These are phyloP conservation scores for Termitomyces sp. DNA, from an alignment of 1,284 basidiomycete species.

Conservation along the genomic window DNA sequence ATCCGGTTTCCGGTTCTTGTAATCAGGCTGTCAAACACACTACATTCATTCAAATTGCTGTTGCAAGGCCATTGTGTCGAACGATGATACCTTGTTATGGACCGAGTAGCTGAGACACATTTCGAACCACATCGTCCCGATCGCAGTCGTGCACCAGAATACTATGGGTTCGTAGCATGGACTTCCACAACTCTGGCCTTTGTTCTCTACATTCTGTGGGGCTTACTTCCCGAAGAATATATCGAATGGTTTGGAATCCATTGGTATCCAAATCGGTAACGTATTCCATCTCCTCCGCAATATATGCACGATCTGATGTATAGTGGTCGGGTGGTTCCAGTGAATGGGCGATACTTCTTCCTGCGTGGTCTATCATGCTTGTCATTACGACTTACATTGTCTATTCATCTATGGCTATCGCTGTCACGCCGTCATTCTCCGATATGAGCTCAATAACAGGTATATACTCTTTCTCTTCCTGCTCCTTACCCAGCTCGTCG, in stretches of 20 bases:
- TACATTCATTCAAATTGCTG: background rate
- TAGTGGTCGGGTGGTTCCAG: constrained; percentile 31
- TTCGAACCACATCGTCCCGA: background rate
- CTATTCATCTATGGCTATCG: constrained; percentile 73
- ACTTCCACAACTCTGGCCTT: constrained; percentile 73
- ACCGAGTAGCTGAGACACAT: background rate
- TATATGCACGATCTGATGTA: background rate
- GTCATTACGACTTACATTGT: constrained; percentile 74
- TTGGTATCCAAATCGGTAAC: constrained; percentile 85
- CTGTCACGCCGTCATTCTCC: constrained; percentile 65
- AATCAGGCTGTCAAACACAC: background rate
- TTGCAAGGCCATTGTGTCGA: background rate
- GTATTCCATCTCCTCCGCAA: constrained; percentile 17
- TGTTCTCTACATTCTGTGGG: constrained; percentile 67
- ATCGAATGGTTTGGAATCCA: constrained; percentile 63
- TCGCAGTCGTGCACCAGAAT: constrained; percentile 66
- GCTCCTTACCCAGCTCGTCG: background rate
- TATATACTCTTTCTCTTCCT: constrained; percentile 23
- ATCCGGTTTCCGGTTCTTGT: background rate
- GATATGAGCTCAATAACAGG: constrained; percentile 65
- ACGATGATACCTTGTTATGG: constrained; percentile 6
- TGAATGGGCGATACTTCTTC: constrained; percentile 84
- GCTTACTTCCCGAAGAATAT: constrained; percentile 48
- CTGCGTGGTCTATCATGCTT: constrained; percentile 71
- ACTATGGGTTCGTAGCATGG: constrained; percentile 86